A percentile compares a stretch with the other conserved stretches of the same genome.
Evolutionary conservation across 352 stramenopile genomes (phyloP).

Genomic region (Phytophthora pisi): DNA sequence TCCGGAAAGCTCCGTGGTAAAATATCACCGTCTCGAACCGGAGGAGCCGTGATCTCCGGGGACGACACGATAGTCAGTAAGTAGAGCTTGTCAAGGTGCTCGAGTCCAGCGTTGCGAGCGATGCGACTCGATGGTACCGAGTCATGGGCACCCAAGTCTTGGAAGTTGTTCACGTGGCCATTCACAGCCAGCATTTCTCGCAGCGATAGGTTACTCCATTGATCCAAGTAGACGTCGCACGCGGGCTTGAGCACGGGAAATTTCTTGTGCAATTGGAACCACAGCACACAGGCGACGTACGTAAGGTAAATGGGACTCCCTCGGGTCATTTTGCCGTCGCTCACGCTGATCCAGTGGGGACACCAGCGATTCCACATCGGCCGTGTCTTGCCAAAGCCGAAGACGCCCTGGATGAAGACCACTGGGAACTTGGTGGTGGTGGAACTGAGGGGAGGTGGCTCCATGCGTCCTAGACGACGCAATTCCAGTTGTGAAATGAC

Average conservation of each 20-base stretch:
- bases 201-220: neutral
- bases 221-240: too few species aligned
- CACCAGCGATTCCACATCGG: conserved; percentile 54
- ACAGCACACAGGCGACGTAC: conserved; percentile 42
- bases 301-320: neutral
- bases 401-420: conserved; percentile 66
- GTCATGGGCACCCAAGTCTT: neutral
- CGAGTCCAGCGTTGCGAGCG: neutral
- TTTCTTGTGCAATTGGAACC: conserved; percentile 47
- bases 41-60: neutral
- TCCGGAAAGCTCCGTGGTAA: neutral
- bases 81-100: neutral
- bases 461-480: too few species aligned
- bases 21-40: neutral
- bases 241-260: conserved; percentile 32
- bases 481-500: too few species aligned
- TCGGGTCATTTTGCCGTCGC: neutral
- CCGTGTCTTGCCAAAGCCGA: conserved; percentile 52
- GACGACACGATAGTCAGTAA: neutral
- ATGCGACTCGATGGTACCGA: neutral
- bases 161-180: neutral
- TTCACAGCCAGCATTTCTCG: neutral
- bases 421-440: conserved; percentile 52
- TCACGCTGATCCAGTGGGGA: conserved; percentile 38
- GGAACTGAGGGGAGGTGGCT: neutral